A percentile compares a stretch with the other conserved stretches of the same genome.
phyloP scores from a whole-genome alignment of 2,329 filamentous ascomycete genomes.

The Alternaria triticina region DNA sequence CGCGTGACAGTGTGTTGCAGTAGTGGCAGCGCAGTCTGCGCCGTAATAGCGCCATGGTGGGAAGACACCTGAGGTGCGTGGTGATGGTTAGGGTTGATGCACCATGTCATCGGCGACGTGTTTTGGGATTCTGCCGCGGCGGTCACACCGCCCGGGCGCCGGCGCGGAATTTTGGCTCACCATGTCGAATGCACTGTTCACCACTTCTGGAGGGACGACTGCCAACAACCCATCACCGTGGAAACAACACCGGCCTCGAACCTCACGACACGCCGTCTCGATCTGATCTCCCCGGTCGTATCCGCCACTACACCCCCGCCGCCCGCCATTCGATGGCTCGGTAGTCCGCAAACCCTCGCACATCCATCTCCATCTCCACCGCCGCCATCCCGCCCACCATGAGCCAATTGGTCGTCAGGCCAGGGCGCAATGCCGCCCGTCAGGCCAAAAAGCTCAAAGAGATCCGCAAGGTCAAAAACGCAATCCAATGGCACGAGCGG shows the following conservation, averaged over 20 bases:
- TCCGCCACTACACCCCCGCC: neutral
- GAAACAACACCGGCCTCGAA: neutral
- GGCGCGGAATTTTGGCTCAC: conserved; percentile 24
- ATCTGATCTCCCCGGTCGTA: neutral
- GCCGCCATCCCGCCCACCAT: conserved; percentile 62
- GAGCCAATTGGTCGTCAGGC: conserved; percentile 31
- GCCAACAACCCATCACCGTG: conserved; percentile 1
- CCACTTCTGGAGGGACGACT: conserved; percentile 3
- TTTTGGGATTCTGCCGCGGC: conserved; percentile 12
- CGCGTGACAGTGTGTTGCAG: conserved; percentile 37
- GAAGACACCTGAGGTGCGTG: neutral
- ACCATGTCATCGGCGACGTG: conserved; percentile 20
- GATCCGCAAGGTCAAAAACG: conserved; percentile 52
- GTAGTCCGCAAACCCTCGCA: conserved; percentile 28
- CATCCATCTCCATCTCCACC: conserved; percentile 11
- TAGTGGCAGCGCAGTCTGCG: conserved; percentile 46
- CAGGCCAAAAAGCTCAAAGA: conserved; percentile 41
- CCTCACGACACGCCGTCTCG: neutral
- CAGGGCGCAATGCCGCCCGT: conserved; percentile 35
- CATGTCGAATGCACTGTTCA: conserved; percentile 9
- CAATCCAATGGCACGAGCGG: conserved; percentile 41
- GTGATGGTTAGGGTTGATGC: conserved; percentile 1
- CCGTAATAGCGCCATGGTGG: conserved; percentile 42
- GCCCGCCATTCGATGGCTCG: conserved; percentile 30
- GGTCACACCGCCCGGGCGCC: conserved; percentile 22